Base-by-base conservation (phyloP, 192 early-diverging fungal species). In the Backusella psychrophila region DNA sequence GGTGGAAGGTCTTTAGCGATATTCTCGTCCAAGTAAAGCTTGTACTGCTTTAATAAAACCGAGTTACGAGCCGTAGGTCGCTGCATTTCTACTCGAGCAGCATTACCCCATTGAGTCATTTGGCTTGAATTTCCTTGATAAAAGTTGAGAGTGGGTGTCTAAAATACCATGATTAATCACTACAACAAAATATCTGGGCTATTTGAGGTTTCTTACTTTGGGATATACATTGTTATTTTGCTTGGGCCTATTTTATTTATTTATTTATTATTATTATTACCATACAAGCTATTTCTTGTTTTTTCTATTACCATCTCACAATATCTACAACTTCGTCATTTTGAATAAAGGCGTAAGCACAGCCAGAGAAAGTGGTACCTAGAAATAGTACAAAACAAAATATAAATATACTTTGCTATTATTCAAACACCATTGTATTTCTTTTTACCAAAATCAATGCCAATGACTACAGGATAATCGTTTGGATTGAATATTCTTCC, bases 301-400 rank as follows among this genome's bases (percentile, higher is more conserved):
- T 82, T 78, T 82, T 84, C 23, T 78, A 70, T 8, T 81, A 80
- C 69, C 69, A 71, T 71, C 69, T 71, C 41, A 71, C 69, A 69
- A 85, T 87, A 74, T 87, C 86, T 11, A 84, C 71, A 11, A 87
- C 86, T 79, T 87, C 86, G 34, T 85, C 86, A 52, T 85, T 84
- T 39, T 85, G 81, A 35, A 80, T 80, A 83, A 85, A 84, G 15
- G 86, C 80, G 75, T 87, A 85, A 4, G 86, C 83, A 75, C 84
- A 83, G 7, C 86, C 86, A 39, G 84, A 84, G 71, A 79, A 87
- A 1, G 86, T 87, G 53, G 86, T 87, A 78, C 86, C 86, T 71
- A 29, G 36, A 69, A 69, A 38, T 23, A 21, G 19, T n/a, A 36
- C 7, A 2, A 38, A 69, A 19, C 46, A 49, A 1, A 68, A 38